Base-by-base conservation (phyloP, 192 early-diverging fungal genomes). In the Polychytrium aggregatum region DNA sequence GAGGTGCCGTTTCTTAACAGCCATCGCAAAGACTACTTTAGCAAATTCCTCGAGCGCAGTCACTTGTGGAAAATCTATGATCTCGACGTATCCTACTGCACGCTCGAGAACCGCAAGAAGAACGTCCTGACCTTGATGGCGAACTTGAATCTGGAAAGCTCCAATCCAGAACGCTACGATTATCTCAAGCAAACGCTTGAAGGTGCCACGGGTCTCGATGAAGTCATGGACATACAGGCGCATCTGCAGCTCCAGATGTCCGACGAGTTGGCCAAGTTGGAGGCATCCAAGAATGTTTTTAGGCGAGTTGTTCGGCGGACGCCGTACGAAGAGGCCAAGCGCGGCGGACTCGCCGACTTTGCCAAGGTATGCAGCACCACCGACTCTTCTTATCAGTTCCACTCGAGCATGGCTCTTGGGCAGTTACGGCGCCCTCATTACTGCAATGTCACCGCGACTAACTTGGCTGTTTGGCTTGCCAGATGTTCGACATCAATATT, bases 61-160 rank as follows among this genome's bases (percentile, higher is more conserved):
- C 86, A 92, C 65, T 56, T 97, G 31, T 97, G 93, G 93, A 70
- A 74, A 34, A 84, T 97, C 29, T 83, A 82, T 53, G 93, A 97
- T 53, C 62, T 85, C 44, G 88, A 93, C 44, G 59, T 71, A 48
- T 79, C 82, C 52, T 92, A 78, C 55, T 78, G 76, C 17, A 72
- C 75, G 1, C 71, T 95, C 48, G 55, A 84, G 44, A 63, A 81
- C 41, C 77, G 79, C 22, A 76, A 62, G 18, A 24, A 31, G 24
- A 49, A 33, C 7, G 46, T 63, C 8, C 25, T 33, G 4, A 42
- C 18, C n/a, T 27, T 67, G 0, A 52, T 71, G 22, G 45, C 41
- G n/a, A 60, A 71, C 16, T 68, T 51, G 57, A 77, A 47, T 52
- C 68, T 9, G 62, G 71, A 44, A 40, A 83, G 36, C 53, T 37